phyloP scores from a whole-genome alignment of 768 basidiomycete genomes.

The Clathrus columnatus region DNA sequence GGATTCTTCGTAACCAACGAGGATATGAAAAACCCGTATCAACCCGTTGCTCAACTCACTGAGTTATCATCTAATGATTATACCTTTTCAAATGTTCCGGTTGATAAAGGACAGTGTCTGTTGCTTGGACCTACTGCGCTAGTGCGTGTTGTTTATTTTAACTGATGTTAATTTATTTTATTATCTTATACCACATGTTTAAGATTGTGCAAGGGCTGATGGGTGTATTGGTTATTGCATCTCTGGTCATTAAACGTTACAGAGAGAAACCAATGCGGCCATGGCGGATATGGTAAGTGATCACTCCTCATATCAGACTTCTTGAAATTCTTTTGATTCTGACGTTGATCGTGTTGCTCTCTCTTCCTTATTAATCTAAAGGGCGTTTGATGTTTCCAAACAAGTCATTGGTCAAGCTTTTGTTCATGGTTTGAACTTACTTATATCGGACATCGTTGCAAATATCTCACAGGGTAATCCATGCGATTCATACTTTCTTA shows the following conservation, averaged over 20 bases:
- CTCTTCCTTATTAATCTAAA: slow-evolving; percentile 23
- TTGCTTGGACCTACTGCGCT: slow-evolving; percentile 42
- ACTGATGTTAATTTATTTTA: not conserved
- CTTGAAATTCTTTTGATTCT: not conserved
- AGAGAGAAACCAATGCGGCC: slow-evolving; percentile 76
- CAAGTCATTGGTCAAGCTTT: slow-evolving; percentile 83
- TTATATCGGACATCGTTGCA: slow-evolving; percentile 73
- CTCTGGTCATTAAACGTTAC: slow-evolving; percentile 82
- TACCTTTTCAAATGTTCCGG: slow-evolving; percentile 16
- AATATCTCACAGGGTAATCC: slow-evolving; percentile 67
- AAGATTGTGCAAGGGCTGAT: slow-evolving; percentile 79
- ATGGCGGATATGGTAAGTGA: slow-evolving; percentile 83
- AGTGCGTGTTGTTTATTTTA: slow-evolving; percentile 20
- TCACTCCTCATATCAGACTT: not conserved
- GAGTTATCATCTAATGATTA: too few species aligned
- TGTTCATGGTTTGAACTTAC: slow-evolving; percentile 68
- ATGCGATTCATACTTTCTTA: slow-evolving; percentile 87
- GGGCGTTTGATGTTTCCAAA: slow-evolving; percentile 91
- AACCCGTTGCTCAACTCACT: too few species aligned
- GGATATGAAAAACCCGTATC: too few species aligned
- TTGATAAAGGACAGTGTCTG: slow-evolving; percentile 36
- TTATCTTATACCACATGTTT: not conserved
- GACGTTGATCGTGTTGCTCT: not conserved
- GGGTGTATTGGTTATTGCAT: slow-evolving; percentile 85
- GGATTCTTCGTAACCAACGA: too few species aligned